Evolutionary conservation across 2,329 filamentous ascomycete genomes (phyloP), one percentile per base, ranked within the genome.

Genomic region (Fusarium keratoplasticum): DNA sequence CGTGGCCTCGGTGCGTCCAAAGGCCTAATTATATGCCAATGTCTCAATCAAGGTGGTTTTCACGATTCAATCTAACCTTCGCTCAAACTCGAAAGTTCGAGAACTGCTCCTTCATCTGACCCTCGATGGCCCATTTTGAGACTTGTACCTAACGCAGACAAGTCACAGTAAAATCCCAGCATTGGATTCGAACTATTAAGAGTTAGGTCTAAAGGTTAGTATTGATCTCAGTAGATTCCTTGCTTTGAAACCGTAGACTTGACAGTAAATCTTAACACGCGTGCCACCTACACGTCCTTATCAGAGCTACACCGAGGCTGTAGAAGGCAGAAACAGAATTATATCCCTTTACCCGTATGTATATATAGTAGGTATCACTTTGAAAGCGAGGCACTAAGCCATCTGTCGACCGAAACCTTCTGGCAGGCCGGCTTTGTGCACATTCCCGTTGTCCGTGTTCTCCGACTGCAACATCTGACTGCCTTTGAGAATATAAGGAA

Each of bases 181-280:
- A 10, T n/a, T n/a, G 18, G 10, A n/a, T n/a, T n/a, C 8, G 9
- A n/a, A n/a, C 0, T n/a, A 13, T 7, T 16, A 5, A 4, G 22
- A 5, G 4, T 14, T 9, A 6, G 7, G n/a, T 7, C 13, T 25
- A 16, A 44, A 5, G 16, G 2, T 2, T 9, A 20, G 35, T 16
- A 16, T 16, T 47, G 20, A 9, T 5, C 14, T 22, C 8, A 5
- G 14, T 2, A 25, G 14, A 25, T 8, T 16, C 20, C 4, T n/a
- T 16, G 20, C 4, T 22, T 10, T 47, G 20, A 16, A 22, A 5
- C 20, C 13, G 22, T 5, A 16, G 2, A 8, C 42, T 16, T 25
- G 20, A 25, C 2, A 16, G 42, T 16, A 22, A 25, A 25, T 25
- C 42, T 25, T 16, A 7, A 22, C 25, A 47, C 7, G 7, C 7